These are phyloP conservation scores for Sclerotinia borealis DNA, from an alignment of 2,329 filamentous ascomycete genomes.

Conservation along the genomic window DNA sequence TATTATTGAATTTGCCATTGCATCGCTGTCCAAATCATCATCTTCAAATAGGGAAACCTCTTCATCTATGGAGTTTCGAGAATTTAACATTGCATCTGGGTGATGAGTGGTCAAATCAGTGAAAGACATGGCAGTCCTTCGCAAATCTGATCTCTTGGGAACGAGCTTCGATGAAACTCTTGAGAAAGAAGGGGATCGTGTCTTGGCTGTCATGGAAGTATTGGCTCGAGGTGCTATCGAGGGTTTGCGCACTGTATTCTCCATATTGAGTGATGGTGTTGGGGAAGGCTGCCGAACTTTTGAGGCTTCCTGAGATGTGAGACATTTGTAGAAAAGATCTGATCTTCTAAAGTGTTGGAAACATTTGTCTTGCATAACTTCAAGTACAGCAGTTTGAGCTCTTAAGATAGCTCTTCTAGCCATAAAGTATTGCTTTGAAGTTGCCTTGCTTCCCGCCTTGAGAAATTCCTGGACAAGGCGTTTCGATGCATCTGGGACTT, in stretches of 20 bases:
- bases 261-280: constrained; percentile 25
- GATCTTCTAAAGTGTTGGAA: constrained; percentile 86
- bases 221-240: constrained; percentile 19
- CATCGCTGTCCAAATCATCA: constrained; percentile 68
- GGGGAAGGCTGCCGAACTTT: constrained; percentile 23
- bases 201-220: constrained; percentile 33
- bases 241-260: constrained; percentile 33
- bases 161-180: constrained; percentile 44
- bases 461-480: constrained; percentile 71
- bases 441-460: constrained; percentile 68
- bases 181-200: constrained; percentile 38
- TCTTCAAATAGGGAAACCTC: constrained; percentile 68
- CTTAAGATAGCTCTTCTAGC: constrained; percentile 76
- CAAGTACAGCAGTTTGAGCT: constrained; percentile 75
- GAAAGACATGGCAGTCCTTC: constrained; percentile 54
- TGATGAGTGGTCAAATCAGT: constrained; percentile 49
- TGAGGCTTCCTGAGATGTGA: constrained; percentile 76
- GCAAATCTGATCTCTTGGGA: constrained; percentile 44
- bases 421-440: constrained; percentile 72
- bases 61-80: constrained; percentile 68
- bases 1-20: constrained; percentile 63
- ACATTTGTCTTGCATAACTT: constrained; percentile 74
- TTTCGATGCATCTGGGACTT: constrained; percentile 64
- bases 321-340: constrained; percentile 91
- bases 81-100: constrained; percentile 31